Base-by-base conservation (phyloP, 164 flowering plant genomes). In the Nelumbo lutea region DNA sequence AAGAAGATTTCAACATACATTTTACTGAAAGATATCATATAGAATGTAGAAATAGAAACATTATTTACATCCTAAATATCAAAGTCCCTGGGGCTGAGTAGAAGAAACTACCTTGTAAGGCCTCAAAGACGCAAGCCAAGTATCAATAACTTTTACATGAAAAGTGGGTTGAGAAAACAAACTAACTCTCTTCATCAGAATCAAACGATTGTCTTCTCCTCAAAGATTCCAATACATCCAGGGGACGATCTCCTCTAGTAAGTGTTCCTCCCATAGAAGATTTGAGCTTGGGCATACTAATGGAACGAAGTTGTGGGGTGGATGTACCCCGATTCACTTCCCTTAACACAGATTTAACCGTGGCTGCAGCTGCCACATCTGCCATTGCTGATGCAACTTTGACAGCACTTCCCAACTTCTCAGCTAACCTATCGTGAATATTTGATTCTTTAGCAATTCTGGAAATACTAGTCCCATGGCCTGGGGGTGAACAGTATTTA, bases 271-370 rank as follows among this genome's bases (percentile, higher is more conserved):
- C 69, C 65, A 64, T 46, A 13, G 74, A 62, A 56, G 90, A 65
- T 75, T 86, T 96, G 59, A 93, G 85, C 82, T 82, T 88, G 0
- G 99, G 98, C 69, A 79, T 69, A 56, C 81, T 87, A 63, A 90
- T 78, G 38, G 87, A 70, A 60, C 83, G 78, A 6, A 93, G 84
- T 1, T 86, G 91, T 4, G 97, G 88, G 3, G 95, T 75, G 10
- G 72, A 6, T 8, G 64, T 42, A 27, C 89, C 89, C 8, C 61
- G 57, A 75, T 80, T 88, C 45, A 86, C 81, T 55, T 90, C 91
- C 81, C 76, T 89, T 9, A 93, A 85, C 70, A 90, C 90, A n/a
- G 91, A 84, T 71, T 79, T 78, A 14, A 85, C 96, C 2, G 80
- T 86, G 67, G 82, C 88, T 53, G 71, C 87, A 9, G 97, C 96